These are phyloP conservation scores for Monosporascus sp. DNA, from an alignment of 2,329 filamentous ascomycete species.

Conservation along the genomic window DNA sequence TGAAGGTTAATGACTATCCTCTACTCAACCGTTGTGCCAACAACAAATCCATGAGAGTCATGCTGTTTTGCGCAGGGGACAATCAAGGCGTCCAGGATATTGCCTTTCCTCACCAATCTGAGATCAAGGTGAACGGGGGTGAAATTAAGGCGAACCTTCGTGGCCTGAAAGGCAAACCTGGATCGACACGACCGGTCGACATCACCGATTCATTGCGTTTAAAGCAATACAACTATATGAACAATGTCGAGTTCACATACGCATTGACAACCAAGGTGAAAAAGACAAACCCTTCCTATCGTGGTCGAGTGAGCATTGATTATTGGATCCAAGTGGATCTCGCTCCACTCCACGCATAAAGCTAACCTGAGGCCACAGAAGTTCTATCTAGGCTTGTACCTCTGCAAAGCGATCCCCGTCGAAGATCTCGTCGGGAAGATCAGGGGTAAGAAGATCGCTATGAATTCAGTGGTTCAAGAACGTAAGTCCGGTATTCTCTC, in stretches of 20 bases:
- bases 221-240: slow-evolving; percentile 61
- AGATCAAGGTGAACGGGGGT: slow-evolving; percentile 82
- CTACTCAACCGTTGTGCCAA: slow-evolving; percentile 49
- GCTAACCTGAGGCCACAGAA: slow-evolving; percentile 45
- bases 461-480: slow-evolving; percentile 75
- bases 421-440: slow-evolving; percentile 66
- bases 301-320: slow-evolving; percentile 22
- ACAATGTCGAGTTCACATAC: slow-evolving; percentile 81
- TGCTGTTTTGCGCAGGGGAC: slow-evolving; percentile 78
- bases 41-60: slow-evolving; percentile 62
- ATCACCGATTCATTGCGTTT: slow-evolving; percentile 73
- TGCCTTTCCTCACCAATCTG: slow-evolving; percentile 85
- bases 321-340: slow-evolving; percentile 12
- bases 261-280: slow-evolving; percentile 82
- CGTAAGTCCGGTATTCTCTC: slow-evolving; percentile 47
- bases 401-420: slow-evolving; percentile 70
- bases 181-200: slow-evolving; percentile 88
- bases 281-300: slow-evolving; percentile 18
- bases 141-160: slow-evolving; percentile 91
- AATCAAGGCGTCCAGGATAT: slow-evolving; percentile 65
- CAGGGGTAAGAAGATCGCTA: slow-evolving; percentile 66
- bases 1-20: slow-evolving; percentile 46
- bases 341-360: slow-evolving; percentile 1
- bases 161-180: slow-evolving; percentile 92
- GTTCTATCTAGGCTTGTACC: slow-evolving; percentile 65